Base-by-base conservation (phyloP, 768 basidiomycete species). In the Tulasnella sp. region DNA sequence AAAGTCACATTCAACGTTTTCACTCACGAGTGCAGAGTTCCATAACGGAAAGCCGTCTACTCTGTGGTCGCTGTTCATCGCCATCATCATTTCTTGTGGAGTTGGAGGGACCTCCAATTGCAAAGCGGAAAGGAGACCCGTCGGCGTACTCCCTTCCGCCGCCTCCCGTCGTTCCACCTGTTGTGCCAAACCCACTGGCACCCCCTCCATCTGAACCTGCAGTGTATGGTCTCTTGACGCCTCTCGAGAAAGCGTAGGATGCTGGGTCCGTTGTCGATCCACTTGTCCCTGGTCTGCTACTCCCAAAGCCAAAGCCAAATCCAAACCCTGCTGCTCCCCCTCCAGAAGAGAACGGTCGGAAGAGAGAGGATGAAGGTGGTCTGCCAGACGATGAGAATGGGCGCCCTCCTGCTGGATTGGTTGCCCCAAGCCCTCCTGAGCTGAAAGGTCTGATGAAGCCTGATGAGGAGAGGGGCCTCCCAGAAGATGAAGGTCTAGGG, bases 21-120 rank as follows among this genome's bases (percentile, higher is more conserved):
- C 3, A 51, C 49, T 43, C 39, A 51, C 49, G 49, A 27, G 49
- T 51, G 40, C 49, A 51, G 39, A 51, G 49, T 51, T 51, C 49
- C 49, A 51, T 51, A 41, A 51, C 39, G n/a, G 49, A 51, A 24
- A 51, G 28, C 39, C 49, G 40, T 41, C 49, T 51, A 34, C 49
- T 51, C 25, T 37, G 49, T 16, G 49, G 49, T 29, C 49, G 25
- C 13, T 27, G n/a, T n/a, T n/a, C n/a, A n/a, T n/a, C n/a, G n/a
- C n/a, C 49, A 41, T 51, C 49, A 27, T 37, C 48, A 37, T 39
- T 34, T 37, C 39, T 41, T 40, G 40, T 33, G 16, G 49, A 28
- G 28, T 37, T 40, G 7, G 40, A 33, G 27, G 49, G 49, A 25
- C 49, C 16, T 29, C 43, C 49, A n/a, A 16, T 16, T 40, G 19